phyloP scores from a whole-genome alignment of 768 basidiomycete genomes.

The Sistotremastrum suecicum region DNA sequence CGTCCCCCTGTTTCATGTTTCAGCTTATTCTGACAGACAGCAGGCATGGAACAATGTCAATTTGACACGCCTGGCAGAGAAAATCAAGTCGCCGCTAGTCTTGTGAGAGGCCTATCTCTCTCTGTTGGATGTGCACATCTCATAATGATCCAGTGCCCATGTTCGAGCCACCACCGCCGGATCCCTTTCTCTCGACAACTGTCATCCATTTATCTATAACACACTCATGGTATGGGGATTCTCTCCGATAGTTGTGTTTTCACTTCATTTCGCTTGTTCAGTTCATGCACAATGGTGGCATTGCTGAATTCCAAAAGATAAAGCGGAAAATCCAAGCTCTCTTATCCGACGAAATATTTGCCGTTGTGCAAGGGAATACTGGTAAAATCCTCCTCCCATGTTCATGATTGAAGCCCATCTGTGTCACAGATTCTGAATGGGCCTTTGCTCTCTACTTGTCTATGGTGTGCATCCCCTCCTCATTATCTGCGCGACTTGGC shows the following conservation, averaged over 20 bases:
- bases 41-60: conserved; percentile 98
- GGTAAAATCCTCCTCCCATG: conserved; percentile 27
- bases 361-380: conserved; percentile 85
- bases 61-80: conserved; percentile 85
- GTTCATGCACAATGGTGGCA: conserved; percentile 98
- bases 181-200: conserved; percentile 83
- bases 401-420: conserved; percentile 3
- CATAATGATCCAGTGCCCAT: conserved; percentile 46
- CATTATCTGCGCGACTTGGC: background rate
- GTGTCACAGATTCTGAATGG: conserved; percentile 79
- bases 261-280: conserved; percentile 15
- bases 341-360: conserved; percentile 73
- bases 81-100: conserved; percentile 90
- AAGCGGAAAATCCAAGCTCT: conserved; percentile 68
- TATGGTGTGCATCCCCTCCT: conserved; percentile 30
- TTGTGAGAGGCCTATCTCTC: conserved; percentile 42
- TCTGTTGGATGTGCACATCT: background rate
- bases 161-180: conserved; percentile 91
- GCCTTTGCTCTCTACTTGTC: conserved; percentile 87
- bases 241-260: background rate
- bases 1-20: background rate
- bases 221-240: conserved; percentile 65
- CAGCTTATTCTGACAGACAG: background rate
- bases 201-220: conserved; percentile 87
- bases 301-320: conserved; percentile 67